Conservation (phyloP, 2,329 filamentous ascomycete genomes). For the Calonectria fujianensis region DNA sequence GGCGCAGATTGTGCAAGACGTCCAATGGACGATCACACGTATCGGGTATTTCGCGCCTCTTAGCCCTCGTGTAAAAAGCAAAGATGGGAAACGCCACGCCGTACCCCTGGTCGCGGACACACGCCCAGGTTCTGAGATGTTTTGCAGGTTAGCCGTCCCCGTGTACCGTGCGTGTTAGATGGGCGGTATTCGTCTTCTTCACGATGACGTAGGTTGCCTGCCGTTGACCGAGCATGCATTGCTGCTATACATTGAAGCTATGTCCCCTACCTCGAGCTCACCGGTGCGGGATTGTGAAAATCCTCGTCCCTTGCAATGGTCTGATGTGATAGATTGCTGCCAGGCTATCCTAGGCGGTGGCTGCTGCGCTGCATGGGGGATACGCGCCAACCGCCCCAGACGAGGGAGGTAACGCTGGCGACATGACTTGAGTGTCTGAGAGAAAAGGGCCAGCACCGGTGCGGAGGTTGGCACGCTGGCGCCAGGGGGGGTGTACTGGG, state of each 20-base stretch:
- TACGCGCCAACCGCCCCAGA: slow-evolving; percentile 46
- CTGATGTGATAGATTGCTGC: slow-evolving; percentile 51
- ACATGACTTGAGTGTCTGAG: slow-evolving; percentile 35
- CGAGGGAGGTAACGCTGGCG: slow-evolving; percentile 43
- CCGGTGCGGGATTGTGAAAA: slow-evolving; percentile 40
- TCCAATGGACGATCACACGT: slow-evolving; percentile 54
- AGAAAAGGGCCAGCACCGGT: slow-evolving; percentile 46
- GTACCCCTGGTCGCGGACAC: slow-evolving; percentile 35
- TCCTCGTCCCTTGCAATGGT: slow-evolving; percentile 46
- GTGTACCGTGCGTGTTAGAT: not conserved
- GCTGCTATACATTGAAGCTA: slow-evolving; percentile 24
- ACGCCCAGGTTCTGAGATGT: slow-evolving; percentile 22
- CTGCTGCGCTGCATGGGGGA: slow-evolving; percentile 47
- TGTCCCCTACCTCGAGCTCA: slow-evolving; percentile 29
- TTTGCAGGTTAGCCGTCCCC: slow-evolving; percentile 20
- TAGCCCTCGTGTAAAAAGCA: slow-evolving; percentile 51
- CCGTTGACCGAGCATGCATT: slow-evolving; percentile 20
- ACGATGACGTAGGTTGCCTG: slow-evolving; percentile 3
- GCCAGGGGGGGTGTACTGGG: slow-evolving; percentile 43
- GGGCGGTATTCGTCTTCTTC: not conserved
- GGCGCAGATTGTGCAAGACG: slow-evolving; percentile 56
- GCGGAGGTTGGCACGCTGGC: slow-evolving; percentile 45
- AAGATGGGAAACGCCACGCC: slow-evolving; percentile 42
- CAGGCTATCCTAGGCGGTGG: slow-evolving; percentile 51
- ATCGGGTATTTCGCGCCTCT: slow-evolving; percentile 54